phyloP scores from a whole-genome alignment of 2,329 filamentous ascomycete species.

The Dactylellina drechsleri region DNA sequence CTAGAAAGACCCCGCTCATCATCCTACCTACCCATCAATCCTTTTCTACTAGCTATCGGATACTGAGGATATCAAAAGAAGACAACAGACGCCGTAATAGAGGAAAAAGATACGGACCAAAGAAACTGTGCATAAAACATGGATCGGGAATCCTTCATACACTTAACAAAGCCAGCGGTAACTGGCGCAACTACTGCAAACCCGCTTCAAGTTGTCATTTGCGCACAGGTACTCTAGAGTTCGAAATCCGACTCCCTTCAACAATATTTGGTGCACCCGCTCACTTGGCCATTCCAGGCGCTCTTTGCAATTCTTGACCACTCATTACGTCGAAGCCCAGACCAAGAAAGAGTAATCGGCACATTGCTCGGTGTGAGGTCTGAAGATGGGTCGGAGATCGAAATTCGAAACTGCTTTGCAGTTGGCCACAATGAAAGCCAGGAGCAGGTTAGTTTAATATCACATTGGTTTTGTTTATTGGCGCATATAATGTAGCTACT shows the following conservation, averaged over 20 bases:
- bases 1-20: background rate
- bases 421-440: constrained; percentile 98
- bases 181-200: constrained; percentile 63
- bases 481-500: background rate
- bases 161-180: constrained; percentile 40
- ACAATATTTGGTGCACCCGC: too few relatives aligned
- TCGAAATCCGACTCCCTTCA: too few relatives aligned
- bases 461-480: background rate
- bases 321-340: constrained; percentile 87
- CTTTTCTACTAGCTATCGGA: background rate
- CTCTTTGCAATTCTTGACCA: constrained; percentile 88
- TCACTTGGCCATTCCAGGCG: constrained; percentile 64
- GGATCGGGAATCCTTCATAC: constrained; percentile 53
- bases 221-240: constrained; percentile 79
- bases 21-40: background rate
- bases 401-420: constrained; percentile 95
- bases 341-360: constrained; percentile 95
- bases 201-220: constrained; percentile 92
- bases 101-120: background rate
- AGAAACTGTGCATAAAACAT: constrained; percentile 5
- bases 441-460: constrained; percentile 71
- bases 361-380: constrained; percentile 91
- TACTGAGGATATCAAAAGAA: background rate
- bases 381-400: constrained; percentile 96
- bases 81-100: background rate